Conservation (phyloP, 768 basidiomycete species). For the Lyophyllum shimeji region DNA sequence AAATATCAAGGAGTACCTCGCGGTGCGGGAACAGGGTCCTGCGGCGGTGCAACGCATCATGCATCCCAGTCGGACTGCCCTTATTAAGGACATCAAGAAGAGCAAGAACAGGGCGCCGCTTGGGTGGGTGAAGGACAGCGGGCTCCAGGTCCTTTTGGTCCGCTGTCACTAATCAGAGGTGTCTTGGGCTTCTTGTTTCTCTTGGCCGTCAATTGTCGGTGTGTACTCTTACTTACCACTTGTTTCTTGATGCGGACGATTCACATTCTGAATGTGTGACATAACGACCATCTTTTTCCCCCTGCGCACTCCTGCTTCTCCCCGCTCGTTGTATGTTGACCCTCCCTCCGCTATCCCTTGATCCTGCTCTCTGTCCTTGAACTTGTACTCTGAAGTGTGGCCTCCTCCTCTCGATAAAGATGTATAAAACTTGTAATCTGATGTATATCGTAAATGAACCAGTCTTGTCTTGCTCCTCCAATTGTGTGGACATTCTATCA, state of each 20-base stretch:
- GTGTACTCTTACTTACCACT: neutral
- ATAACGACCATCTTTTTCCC: neutral
- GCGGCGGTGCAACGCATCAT: slow-evolving; percentile 59
- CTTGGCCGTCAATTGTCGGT: neutral
- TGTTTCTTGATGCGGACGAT: neutral
- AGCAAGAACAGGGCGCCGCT: slow-evolving; percentile 45
- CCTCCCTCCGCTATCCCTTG: neutral
- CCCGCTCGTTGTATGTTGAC: neutral
- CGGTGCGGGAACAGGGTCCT: slow-evolving; percentile 61
- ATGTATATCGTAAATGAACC: neutral
- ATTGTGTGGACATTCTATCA: neutral
- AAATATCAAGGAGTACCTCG: slow-evolving; percentile 73
- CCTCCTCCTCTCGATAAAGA: neutral
- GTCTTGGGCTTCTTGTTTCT: neutral
- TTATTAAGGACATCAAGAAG: slow-evolving; percentile 59
- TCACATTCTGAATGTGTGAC: neutral
- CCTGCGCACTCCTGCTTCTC: neutral
- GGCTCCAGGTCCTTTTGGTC: slow-evolving; percentile 64
- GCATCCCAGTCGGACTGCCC: slow-evolving; percentile 58
- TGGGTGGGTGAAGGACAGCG: slow-evolving; percentile 63
- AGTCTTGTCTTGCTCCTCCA: neutral
- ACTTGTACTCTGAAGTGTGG: neutral
- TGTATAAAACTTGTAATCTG: slow-evolving; percentile 3
- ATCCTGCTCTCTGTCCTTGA: neutral
- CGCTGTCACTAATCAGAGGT: slow-evolving; percentile 36